A percentile compares a stretch with the other conserved stretches of the same genome.
These are phyloP conservation scores for Fusarium pseudonygamai DNA, from an alignment of 2,329 filamentous ascomycete genomes.

Conservation along the genomic window DNA sequence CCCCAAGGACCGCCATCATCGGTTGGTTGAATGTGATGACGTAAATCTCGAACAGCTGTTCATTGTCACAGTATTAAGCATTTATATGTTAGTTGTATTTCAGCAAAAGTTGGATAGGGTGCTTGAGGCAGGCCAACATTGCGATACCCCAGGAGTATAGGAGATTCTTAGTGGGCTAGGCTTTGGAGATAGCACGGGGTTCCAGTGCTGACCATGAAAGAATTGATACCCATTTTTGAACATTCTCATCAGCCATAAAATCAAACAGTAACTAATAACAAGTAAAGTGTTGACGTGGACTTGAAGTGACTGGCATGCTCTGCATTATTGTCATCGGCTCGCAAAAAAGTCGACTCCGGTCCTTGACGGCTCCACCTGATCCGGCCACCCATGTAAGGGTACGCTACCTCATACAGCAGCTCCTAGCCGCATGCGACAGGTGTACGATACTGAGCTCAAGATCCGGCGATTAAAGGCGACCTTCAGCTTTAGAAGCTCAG, in stretches of 20 bases:
- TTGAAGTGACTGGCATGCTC: conserved; percentile 14
- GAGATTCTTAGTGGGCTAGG: not conserved
- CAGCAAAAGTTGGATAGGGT: not conserved
- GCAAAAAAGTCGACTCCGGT: conserved; percentile 45
- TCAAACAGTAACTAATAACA: not conserved
- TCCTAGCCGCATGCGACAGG: conserved; percentile 44
- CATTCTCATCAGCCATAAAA: not conserved
- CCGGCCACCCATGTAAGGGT: conserved; percentile 31
- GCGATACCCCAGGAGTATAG: conserved; percentile 16
- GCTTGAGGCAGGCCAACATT: not conserved
- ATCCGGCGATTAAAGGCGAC: conserved; percentile 21
- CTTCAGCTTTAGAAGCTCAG: conserved; percentile 10
- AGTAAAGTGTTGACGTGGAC: conserved; percentile 7
- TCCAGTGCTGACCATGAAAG: not conserved
- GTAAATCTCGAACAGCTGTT: too few relatives aligned
- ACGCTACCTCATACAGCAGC: conserved; percentile 32
- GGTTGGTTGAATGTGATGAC: conserved; percentile 8
- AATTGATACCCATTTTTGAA: not conserved
- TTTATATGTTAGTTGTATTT: not conserved
- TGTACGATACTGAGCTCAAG: conserved; percentile 39
- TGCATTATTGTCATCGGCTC: conserved; percentile 30
- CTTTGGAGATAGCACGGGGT: conserved; percentile 12
- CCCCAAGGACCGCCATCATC: conserved; percentile 39
- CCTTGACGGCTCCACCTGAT: conserved; percentile 34
- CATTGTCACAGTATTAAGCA: not conserved